These are phyloP conservation scores for Oxyria digyna DNA, from an alignment of 148 eudicot genomes.

Conservation along the genomic window DNA sequence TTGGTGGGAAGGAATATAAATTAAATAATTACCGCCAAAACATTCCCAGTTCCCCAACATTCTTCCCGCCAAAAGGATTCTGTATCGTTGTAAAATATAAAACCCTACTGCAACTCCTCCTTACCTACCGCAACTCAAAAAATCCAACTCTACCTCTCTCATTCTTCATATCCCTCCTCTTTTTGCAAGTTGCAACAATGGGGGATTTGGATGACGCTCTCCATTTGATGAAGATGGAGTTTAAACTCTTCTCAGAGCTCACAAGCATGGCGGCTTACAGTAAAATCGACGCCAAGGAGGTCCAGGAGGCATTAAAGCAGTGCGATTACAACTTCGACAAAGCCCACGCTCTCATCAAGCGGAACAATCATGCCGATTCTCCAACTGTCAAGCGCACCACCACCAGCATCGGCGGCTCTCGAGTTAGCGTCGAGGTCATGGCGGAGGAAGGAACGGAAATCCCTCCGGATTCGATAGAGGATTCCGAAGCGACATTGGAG, in stretches of 20 bases:
- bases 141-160: neutral
- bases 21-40: neutral
- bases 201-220: neutral
- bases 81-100: neutral
- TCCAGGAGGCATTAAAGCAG: conserved; percentile 8
- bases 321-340: conserved; percentile 14
- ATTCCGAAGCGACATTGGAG: neutral
- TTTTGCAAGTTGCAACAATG: neutral
- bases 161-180: neutral
- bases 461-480: conserved; percentile 7
- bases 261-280: neutral
- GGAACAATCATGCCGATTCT: conserved; percentile 6
- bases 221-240: neutral
- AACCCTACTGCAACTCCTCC: neutral
- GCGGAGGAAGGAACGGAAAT: neutral
- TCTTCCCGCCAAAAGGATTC: conserved; percentile 1
- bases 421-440: conserved; percentile 18
- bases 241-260: neutral
- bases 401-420: conserved; percentile 38
- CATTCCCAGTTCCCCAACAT: neutral
- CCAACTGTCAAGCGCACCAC: conserved; percentile 16
- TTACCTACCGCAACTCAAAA: neutral
- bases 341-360: conserved; percentile 16
- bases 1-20: neutral
- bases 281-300: neutral